Conservation (phyloP, 306 rosid species). For the Quercus aquifolioides region DNA sequence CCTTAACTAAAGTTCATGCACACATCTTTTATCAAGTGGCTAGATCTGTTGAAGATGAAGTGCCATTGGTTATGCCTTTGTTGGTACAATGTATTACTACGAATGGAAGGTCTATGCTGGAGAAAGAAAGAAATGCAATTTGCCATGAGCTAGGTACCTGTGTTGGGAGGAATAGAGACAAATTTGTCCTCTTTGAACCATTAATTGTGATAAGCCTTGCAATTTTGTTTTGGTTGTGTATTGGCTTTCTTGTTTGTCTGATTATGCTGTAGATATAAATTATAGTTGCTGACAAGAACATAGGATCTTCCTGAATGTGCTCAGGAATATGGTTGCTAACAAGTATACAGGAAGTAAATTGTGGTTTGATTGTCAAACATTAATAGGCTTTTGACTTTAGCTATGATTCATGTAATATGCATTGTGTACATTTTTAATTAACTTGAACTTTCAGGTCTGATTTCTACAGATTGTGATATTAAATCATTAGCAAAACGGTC, state of each 20-base stretch:
- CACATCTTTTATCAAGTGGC: neutral
- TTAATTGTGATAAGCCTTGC: neutral
- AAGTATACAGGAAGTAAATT: too few relatives aligned
- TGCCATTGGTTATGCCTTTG: neutral
- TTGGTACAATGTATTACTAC: neutral
- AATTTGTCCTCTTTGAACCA: neutral
- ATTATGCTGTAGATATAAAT: neutral
- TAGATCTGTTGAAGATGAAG: neutral
- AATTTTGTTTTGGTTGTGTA: too few relatives aligned
- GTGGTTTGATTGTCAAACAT: too few relatives aligned
- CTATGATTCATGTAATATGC: too few relatives aligned
- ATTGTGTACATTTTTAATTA: too few relatives aligned
- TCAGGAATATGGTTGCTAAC: neutral
- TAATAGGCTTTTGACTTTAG: too few relatives aligned
- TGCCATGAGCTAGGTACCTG: neutral
- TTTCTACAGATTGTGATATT: too few relatives aligned
- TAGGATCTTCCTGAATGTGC: neutral
- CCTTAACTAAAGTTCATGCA: neutral
- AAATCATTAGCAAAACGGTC: too few relatives aligned
- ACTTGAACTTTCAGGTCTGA: too few relatives aligned
- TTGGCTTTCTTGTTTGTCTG: neutral
- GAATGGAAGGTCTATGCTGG: neutral
- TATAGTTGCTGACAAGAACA: neutral
- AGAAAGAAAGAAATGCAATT: neutral
- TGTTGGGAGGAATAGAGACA: neutral